phyloP scores from a whole-genome alignment of 352 stramenopile species.

The Discostella stelligera region DNA sequence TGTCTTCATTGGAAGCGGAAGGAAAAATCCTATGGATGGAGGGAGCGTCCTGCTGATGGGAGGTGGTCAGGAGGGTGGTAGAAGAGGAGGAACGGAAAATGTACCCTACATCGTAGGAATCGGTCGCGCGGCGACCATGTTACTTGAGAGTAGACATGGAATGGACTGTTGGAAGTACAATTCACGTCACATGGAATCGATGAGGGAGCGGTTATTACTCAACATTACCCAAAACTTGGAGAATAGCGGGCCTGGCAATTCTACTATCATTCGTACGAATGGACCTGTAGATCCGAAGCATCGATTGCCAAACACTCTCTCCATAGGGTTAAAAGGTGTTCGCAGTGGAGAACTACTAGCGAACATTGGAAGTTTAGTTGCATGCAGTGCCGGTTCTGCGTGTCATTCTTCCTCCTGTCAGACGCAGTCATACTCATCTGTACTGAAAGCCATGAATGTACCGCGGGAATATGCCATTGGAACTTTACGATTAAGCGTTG shows the following conservation, averaged over 20 bases:
- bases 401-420: slow-evolving; percentile 85
- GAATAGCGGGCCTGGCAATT: slow-evolving; percentile 57
- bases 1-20: slow-evolving; percentile 44
- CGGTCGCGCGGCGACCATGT: slow-evolving; percentile 83
- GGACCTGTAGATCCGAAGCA: slow-evolving; percentile 81
- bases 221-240: slow-evolving; percentile 82
- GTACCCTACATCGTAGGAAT: slow-evolving; percentile 92
- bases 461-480: slow-evolving; percentile 87
- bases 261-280: slow-evolving; percentile 85
- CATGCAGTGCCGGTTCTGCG: slow-evolving; percentile 90
- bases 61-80: slow-evolving; percentile 90
- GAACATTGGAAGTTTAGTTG: slow-evolving; percentile 87
- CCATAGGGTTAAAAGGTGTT: slow-evolving; percentile 89
- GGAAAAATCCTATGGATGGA: slow-evolving; percentile 40
- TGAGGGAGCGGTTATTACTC: slow-evolving; percentile 81
- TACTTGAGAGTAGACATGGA: slow-evolving; percentile 28
- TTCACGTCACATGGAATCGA: slow-evolving; percentile 71
- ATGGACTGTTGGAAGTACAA: slow-evolving; percentile 51
- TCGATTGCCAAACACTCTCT: slow-evolving; percentile 95
- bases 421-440: slow-evolving; percentile 84
- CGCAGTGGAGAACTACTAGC: slow-evolving; percentile 86
- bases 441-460: slow-evolving; percentile 92
- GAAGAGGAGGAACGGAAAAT: slow-evolving; percentile 94
- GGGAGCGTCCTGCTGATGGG: slow-evolving; percentile 85
- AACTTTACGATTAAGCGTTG: slow-evolving; percentile 93